These are phyloP conservation scores for Arthrobotrys entomopaga DNA, from an alignment of 2,329 filamentous ascomycete species.

Conservation along the genomic window DNA sequence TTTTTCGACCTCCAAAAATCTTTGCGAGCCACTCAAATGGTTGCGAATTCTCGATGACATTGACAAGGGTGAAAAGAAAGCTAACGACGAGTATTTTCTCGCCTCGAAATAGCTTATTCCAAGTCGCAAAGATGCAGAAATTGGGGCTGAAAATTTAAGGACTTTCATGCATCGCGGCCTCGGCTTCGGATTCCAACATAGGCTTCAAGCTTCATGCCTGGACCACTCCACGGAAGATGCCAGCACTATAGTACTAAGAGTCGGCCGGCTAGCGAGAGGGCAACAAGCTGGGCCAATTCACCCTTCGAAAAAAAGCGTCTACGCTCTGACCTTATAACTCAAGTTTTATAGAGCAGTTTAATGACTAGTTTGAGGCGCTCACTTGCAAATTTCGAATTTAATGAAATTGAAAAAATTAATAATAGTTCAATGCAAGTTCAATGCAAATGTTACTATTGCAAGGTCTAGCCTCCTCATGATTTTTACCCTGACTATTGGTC, in stretches of 20 bases:
- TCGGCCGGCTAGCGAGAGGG: too few relatives aligned
- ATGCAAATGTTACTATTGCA: too few relatives aligned
- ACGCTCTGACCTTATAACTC: conserved; percentile 3
- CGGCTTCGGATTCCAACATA: conserved; percentile 39
- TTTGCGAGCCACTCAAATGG: neutral
- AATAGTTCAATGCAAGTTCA: neutral
- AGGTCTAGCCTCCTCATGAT: too few relatives aligned
- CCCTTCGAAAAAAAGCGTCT: neutral
- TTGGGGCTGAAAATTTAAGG: too few relatives aligned
- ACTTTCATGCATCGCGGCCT: conserved; percentile 29
- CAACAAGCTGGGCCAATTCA: too few relatives aligned
- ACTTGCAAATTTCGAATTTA: too few relatives aligned
- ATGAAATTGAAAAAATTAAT: neutral
- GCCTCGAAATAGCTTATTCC: neutral
- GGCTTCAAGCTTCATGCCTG: neutral
- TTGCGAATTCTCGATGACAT: neutral
- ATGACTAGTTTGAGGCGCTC: too few relatives aligned
- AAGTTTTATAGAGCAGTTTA: too few relatives aligned
- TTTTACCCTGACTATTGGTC: neutral
- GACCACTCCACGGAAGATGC: too few relatives aligned
- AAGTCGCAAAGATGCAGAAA: too few relatives aligned
- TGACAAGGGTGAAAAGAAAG: neutral
- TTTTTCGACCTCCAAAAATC: neutral
- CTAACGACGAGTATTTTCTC: neutral
- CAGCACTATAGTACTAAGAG: too few relatives aligned